phyloP scores from a whole-genome alignment of 176 grass and related monocot genomes.

The Oryza longistaminata region DNA sequence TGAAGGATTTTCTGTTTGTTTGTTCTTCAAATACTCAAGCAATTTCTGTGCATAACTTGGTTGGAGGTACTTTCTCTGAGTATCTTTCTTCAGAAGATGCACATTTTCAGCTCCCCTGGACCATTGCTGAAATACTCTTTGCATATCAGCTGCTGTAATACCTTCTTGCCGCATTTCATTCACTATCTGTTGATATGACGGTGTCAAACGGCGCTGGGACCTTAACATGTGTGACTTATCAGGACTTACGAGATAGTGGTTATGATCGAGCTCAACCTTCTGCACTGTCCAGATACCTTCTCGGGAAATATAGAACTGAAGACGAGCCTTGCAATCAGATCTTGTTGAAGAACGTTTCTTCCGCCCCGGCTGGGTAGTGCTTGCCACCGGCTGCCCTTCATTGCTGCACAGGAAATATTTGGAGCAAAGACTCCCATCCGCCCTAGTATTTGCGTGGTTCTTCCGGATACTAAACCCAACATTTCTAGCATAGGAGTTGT shows the following conservation, averaged over 20 bases:
- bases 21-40: constrained; percentile 46
- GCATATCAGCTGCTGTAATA: not conserved
- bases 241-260: not conserved
- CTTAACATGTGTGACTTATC: not conserved
- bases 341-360: not conserved
- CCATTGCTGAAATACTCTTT: not conserved
- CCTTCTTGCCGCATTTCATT: constrained; percentile 11
- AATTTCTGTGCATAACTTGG: constrained; percentile 26
- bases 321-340: not conserved
- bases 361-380: not conserved
- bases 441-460: not conserved
- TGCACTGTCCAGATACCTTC: constrained; percentile 31
- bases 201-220: not conserved
- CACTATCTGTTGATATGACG: not conserved
- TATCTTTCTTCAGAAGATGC: not conserved
- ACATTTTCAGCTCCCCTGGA: constrained; percentile 10
- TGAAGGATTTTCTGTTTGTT: constrained; percentile 49
- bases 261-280: constrained; percentile 13
- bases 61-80: constrained; percentile 8
- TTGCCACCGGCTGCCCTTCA: constrained; percentile 4
- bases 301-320: constrained; percentile 18
- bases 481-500: constrained; percentile 16
- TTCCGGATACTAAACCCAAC: constrained; percentile 35
- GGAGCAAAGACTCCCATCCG: constrained; percentile 5
- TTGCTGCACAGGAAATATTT: constrained; percentile 34